Evolutionary conservation across 805 yeast genomes (phyloP).

Genomic region (Candida boidinii): DNA sequence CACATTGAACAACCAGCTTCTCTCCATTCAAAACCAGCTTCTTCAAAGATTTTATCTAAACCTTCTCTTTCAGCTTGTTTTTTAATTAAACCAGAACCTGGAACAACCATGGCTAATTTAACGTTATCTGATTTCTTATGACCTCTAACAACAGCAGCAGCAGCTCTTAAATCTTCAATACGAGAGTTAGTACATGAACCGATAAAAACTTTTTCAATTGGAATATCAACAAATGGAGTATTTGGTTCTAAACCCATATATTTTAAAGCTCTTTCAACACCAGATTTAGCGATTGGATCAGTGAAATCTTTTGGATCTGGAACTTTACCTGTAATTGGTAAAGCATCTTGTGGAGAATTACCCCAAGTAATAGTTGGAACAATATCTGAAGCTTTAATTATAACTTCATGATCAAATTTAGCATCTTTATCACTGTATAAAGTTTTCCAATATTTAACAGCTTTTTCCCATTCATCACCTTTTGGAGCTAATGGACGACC

Average conservation of each 20-base stretch:
- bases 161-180: slow-evolving; percentile 93
- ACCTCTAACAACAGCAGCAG: slow-evolving; percentile 90
- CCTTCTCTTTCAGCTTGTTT: slow-evolving; percentile 93
- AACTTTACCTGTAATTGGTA: slow-evolving; percentile 83
- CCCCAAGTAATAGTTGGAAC: slow-evolving; percentile 99
- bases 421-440: slow-evolving; percentile 88
- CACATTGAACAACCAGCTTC: slow-evolving; percentile 99
- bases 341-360: slow-evolving; percentile 97
- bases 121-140: slow-evolving; percentile 77
- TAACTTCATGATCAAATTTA: slow-evolving; percentile 73
- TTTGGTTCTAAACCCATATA: slow-evolving; percentile 90
- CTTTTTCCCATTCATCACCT: slow-evolving; percentile 94
- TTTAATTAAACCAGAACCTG: slow-evolving; percentile 95
- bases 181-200: slow-evolving; percentile 98
- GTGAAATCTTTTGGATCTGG: slow-evolving; percentile 78
- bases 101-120: slow-evolving; percentile 82
- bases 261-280: slow-evolving; percentile 84
- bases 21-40: slow-evolving; percentile 97
- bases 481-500: slow-evolving; percentile 93
- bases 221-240: slow-evolving; percentile 65
- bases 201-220: slow-evolving; percentile 88
- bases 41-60: slow-evolving; percentile 78
- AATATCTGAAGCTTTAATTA: slow-evolving; percentile 74
- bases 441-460: slow-evolving; percentile 84
- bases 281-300: slow-evolving; percentile 69